Evolutionary conservation across 768 basidiomycete genomes (phyloP), one percentile per base, ranked within the genome.

Genomic region (Tricholoma terreum): DNA sequence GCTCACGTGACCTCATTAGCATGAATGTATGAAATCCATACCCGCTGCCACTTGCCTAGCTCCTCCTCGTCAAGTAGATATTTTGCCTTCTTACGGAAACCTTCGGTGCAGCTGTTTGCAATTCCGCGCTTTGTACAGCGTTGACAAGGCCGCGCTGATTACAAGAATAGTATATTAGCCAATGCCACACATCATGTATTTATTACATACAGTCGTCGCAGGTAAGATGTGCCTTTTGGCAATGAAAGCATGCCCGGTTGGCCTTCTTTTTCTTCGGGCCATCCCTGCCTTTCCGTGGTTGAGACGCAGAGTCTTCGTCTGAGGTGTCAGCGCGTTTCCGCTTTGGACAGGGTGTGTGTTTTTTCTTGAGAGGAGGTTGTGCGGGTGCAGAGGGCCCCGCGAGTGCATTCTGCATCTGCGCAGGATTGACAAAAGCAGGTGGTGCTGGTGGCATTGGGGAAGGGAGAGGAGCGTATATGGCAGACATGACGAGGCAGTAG

Each of bases 171-270:
- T 61, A 38, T 38, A 52, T 57, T 69, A 65, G 64, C 57, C 58
- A 53, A 58, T 55, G 35, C 27, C n/a, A 38, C 40, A 50, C 34
- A 65, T 58, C 58, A 56, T 51, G 62, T 56, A 43, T 52, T 36
- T 48, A 31, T 53, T 30, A 84, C 91, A 70, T 67, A 97, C 96
- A 86, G 68, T 98, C 96, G 71, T 98, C 95, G 71, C 96, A 98
- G n/a, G 96, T 98, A 63, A 98, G 77, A 73, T 98, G 96, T 2
- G 94, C 94, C 71, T 94, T 96, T 74, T 98, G 95, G 71, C 96
- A 98, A 64, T 93, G 91, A 60, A 91, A 88, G 69, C 96, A 98
- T 49, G 96, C 96, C 48, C 94, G 84, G 65, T 84, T 91, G 0
- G 94, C 93, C 73, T 95, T 94, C 81, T 94, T 95, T 83, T 94